phyloP scores from a whole-genome alignment of 2,329 filamentous ascomycete species.

The Coccinonectria pachysandricola region DNA sequence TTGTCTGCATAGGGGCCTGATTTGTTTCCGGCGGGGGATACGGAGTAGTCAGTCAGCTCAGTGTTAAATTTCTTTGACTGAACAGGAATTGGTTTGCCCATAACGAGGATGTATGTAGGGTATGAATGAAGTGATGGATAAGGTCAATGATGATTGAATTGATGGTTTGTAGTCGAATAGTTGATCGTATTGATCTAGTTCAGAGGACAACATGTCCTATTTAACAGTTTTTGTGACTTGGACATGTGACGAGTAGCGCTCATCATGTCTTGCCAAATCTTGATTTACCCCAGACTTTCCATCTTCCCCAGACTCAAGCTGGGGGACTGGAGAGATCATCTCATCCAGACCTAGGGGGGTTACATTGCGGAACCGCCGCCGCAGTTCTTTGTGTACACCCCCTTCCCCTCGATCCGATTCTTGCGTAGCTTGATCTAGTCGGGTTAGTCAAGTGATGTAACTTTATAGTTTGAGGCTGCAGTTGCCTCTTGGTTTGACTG shows the following conservation, averaged over 20 bases:
- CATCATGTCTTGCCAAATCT: no score
- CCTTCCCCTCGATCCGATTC: no score
- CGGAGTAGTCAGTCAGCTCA: slow-evolving; percentile 29
- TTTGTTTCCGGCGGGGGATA: slow-evolving; percentile 14
- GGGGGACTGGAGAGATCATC: not conserved
- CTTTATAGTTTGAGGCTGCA: slow-evolving; percentile 4
- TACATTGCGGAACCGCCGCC: slow-evolving; percentile 1
- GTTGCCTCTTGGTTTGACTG: no score
- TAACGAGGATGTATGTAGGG: slow-evolving; percentile 3
- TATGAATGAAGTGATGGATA: not conserved
- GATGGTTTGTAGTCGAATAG: no score
- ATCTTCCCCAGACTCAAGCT: not conserved
- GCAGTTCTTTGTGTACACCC: no score
- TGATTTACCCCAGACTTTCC: no score
- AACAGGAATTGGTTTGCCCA: slow-evolving; percentile 13
- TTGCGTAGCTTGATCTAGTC: no score
- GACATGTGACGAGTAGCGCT: no score
- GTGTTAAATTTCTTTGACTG: slow-evolving; percentile 30
- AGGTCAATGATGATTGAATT: not conserved
- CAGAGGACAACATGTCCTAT: no score
- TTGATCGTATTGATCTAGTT: not conserved
- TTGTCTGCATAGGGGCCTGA: slow-evolving; percentile 32
- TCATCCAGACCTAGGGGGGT: no score
- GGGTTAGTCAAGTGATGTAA: not conserved
- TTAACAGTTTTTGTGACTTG: no score